Percentiles rank a stretch among this genome's conserved stretches.
phyloP scores from a whole-genome alignment of 129 eudicot genomes.

The Chrysanthemum lavandulifolium region DNA sequence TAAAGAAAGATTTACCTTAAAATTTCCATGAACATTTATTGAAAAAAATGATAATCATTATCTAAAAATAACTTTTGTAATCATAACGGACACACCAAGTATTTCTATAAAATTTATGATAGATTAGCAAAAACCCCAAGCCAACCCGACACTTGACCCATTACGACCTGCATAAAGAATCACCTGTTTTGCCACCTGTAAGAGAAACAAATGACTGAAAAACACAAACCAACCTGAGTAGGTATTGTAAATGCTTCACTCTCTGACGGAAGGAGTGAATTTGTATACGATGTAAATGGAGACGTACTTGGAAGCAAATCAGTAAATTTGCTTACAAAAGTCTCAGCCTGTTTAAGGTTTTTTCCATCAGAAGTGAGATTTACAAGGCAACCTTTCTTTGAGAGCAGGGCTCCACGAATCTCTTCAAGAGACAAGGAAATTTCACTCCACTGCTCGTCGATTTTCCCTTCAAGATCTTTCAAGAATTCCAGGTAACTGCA shows the following conservation, averaged over 20 bases:
- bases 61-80: not conserved
- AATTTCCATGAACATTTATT: not conserved
- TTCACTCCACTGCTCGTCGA: conserved; percentile 76
- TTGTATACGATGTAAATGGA: not conserved
- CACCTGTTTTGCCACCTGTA: conserved; percentile 18
- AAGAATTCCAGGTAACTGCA: conserved; percentile 87
- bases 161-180: not conserved
- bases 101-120: not conserved
- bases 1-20: not conserved
- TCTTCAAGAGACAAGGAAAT: conserved; percentile 86
- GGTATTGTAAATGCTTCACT: conserved; percentile 96
- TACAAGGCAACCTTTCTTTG: conserved; percentile 71
- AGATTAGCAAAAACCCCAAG: not conserved
- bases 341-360: conserved; percentile 73
- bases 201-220: not conserved
- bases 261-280: conserved; percentile 50
- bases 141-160: not conserved
- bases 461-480: conserved; percentile 70
- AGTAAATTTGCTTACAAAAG: conserved; percentile 62
- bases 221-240: not conserved
- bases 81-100: conserved; percentile 5
- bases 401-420: conserved; percentile 73
- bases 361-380: conserved; percentile 91
- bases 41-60: not conserved
- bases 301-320: conserved; percentile 32